A percentile compares a stretch with the other conserved stretches of the same genome.
Evolutionary conservation across 805 yeast genomes (phyloP).

Genomic region (Candida orba): DNA sequence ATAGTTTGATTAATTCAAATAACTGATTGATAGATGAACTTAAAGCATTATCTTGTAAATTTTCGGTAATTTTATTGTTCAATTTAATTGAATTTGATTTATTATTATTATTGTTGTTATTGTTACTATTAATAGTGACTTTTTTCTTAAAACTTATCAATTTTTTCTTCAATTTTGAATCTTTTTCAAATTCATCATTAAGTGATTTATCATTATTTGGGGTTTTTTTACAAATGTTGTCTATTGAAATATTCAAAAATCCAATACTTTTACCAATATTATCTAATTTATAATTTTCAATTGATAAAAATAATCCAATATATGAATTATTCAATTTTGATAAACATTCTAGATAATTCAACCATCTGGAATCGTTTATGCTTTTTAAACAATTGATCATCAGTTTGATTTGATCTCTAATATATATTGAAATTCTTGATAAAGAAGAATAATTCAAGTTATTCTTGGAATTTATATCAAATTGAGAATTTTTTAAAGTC

Average conservation of each 20-base stretch:
- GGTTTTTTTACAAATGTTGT: slow-evolving; percentile 25
- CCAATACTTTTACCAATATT: slow-evolving; percentile 42
- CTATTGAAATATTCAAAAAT: slow-evolving; percentile 29
- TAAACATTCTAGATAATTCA: slow-evolving; percentile 12
- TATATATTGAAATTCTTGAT: slow-evolving; percentile 37
- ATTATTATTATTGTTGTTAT: background rate
- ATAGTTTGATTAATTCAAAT: slow-evolving; percentile 34
- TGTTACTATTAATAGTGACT: background rate
- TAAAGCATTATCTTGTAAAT: slow-evolving; percentile 2
- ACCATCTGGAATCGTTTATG: slow-evolving; percentile 5
- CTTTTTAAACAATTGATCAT: slow-evolving; percentile 7
- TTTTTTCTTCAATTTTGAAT: slow-evolving; percentile 12
- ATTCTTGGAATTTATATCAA: slow-evolving; percentile 17
- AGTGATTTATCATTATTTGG: background rate
- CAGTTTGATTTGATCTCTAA: slow-evolving; percentile 29
- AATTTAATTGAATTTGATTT: slow-evolving; percentile 1
- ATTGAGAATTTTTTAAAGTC: slow-evolving; percentile 18
- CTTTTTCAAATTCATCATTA: slow-evolving; percentile 6
- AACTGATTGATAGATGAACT: slow-evolving; percentile 31
- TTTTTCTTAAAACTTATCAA: slow-evolving; percentile 12
- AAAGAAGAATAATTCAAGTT: slow-evolving; percentile 30
- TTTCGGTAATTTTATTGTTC: slow-evolving; percentile 5
- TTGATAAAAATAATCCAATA: slow-evolving; percentile 36
- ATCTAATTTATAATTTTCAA: slow-evolving; percentile 38
- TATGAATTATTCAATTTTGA: slow-evolving; percentile 34